Evolutionary conservation across 2,329 filamentous ascomycete species (phyloP), one percentile per base, ranked within the genome.

Genomic region (Phaeoacremonium minimum): DNA sequence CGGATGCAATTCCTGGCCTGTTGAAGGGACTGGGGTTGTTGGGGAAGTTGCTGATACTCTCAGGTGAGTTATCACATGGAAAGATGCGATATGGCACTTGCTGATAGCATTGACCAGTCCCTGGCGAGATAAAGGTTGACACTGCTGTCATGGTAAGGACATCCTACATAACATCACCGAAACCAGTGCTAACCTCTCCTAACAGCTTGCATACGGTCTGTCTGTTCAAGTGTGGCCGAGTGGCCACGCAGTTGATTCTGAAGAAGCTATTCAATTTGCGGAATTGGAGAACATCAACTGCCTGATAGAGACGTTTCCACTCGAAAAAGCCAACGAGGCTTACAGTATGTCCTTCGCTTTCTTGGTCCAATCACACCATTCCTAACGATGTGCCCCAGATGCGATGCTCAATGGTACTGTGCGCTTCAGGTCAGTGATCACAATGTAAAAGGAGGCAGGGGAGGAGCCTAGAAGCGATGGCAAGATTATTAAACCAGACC

Each of bases 251-350:
- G 64, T 78, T 31, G 75, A 86, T 43, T 69, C 73, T 37, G 75
- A 80, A 49, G 77, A 85, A 47, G 81, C 85, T 41, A 71, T 88
- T 35, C 66, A 66, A 4, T 88, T 88, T 50, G 73, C 83, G 0
- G 61, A 69, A 40, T 58, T 66, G 13, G 78, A 86, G 46, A 66
- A 66, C 5, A 71, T 88, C 45, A 73, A 75, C 57, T 83, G 82
- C 35, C 66, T 85, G 55, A 61, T 83, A 18, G 75, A 87, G 66
- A 78, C 66, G 48, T 87, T 77, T 51, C 69, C 77, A 0, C 62
- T 88, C 40, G 68, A 55, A 0, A 64, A 77, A 26, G 65, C 62
- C 1, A 53, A 64, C 14, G 56, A 66, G 40, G 73, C 73, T 20
- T 36, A 16, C 15, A 35, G 33, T 35, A 14, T n/a, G 33, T 29